Base-by-base conservation (phyloP, 108 stramenopile genomes). In the Fistulifera solaris region DNA sequence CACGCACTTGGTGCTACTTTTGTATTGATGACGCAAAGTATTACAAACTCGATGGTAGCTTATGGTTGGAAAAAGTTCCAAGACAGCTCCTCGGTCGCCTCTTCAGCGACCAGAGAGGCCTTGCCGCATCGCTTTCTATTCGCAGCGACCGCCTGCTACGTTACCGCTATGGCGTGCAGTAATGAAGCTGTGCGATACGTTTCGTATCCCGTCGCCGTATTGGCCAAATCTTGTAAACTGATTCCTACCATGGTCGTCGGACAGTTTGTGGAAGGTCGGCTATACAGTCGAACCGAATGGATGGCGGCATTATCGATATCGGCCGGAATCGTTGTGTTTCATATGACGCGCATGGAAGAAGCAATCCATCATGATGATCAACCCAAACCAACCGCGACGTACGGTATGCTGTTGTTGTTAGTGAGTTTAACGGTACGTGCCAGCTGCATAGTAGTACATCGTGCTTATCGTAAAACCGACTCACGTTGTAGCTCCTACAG, bases 141-240 rank as follows among this genome's bases (percentile, higher is more conserved):
- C 7, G 0, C 70, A 0, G 84, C 87, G 24, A 58, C 70, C 24
- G 62, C 75, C 0, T 74, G 73, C 10, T 91, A 87, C 43, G 61
- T 87, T 25, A 50, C 68, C 41, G 90, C 90, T 58, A 92, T 92
- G 90, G 59, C 69, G 1, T 68, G 71, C 2, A 77, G 77, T 27
- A 92, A 92, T 54, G 86, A 93, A 61, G 67, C 82, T 8, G 61
- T 93, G 1, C 75, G 68, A n/a, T 87, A 71, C 52, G 90, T 93
- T 4, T 81, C 86, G 1, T 97, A 94, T 63, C 96, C 96, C 11
- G 85, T 91, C 22, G 87, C 86, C 43, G 89, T 93, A 0, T 70
- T 97, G 65, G 93, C 87, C 17, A 97, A 97, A 71, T 78, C 78
- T 39, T 91, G 91, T 55, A 97, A 97, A 76, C 72, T 97, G 18